These are phyloP conservation scores for Leishmania major DNA, from an alignment of 208 protist species.

Conservation along the genomic window DNA sequence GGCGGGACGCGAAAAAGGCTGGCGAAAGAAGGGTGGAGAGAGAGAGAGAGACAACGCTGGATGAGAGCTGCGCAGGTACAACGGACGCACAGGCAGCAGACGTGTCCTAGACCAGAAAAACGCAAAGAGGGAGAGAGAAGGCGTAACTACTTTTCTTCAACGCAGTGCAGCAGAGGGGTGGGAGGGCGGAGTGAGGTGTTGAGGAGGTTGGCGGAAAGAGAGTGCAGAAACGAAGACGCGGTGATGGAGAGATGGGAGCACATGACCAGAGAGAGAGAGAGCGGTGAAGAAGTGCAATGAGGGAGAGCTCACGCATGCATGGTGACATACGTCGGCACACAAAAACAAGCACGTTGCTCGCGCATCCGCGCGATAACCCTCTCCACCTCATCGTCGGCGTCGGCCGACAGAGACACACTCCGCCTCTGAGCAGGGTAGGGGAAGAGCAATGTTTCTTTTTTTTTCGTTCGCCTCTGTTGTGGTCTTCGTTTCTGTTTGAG, in stretches of 20 bases:
- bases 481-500: not conserved
- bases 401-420: not conserved
- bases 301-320: not conserved
- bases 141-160: not conserved
- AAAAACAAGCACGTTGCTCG: not conserved
- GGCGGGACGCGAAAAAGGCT: not conserved
- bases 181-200: not conserved
- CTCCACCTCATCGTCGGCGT: not conserved
- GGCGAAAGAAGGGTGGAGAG: not conserved
- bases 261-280: not conserved
- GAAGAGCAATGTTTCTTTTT: not conserved
- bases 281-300: not conserved
- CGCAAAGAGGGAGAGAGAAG: not conserved
- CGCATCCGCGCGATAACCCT: not conserved
- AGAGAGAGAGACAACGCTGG: not conserved
- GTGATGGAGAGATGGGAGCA: not conserved
- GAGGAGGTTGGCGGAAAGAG: not conserved
- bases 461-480: not conserved
- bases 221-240: not conserved
- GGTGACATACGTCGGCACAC: not conserved
- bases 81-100: not conserved
- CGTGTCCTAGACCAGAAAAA: not conserved
- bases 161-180: not conserved
- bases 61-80: not conserved
- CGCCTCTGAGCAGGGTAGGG: too few relatives aligned